These are phyloP conservation scores for Zygotorulaspora chibaensis DNA, from an alignment of 805 yeast genomes.

Conservation along the genomic window DNA sequence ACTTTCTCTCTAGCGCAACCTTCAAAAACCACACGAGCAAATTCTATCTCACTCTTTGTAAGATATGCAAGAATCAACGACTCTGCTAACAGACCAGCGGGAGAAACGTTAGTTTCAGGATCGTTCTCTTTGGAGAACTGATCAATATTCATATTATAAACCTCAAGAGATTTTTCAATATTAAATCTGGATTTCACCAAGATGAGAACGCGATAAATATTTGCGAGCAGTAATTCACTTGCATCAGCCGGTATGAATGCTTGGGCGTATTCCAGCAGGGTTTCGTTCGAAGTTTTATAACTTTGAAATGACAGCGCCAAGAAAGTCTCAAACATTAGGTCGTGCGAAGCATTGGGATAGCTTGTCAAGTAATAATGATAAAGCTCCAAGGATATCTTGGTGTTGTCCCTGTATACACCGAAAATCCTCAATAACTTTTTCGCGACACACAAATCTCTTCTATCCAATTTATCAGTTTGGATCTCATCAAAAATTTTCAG, in stretches of 20 bases:
- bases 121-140: slow-evolving; percentile 36
- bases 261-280: slow-evolving; percentile 39
- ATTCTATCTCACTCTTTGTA: slow-evolving; percentile 47
- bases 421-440: slow-evolving; percentile 18
- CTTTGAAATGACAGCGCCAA: slow-evolving; percentile 41
- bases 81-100: slow-evolving; percentile 44
- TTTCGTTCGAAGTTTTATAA: slow-evolving; percentile 31
- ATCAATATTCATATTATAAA: slow-evolving; percentile 45
- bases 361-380: slow-evolving; percentile 40
- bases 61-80: slow-evolving; percentile 43
- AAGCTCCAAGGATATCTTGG: slow-evolving; percentile 34
- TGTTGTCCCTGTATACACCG: slow-evolving; percentile 20
- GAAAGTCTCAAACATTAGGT: slow-evolving; percentile 40
- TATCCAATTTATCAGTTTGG: slow-evolving; percentile 35
- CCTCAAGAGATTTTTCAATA: slow-evolving; percentile 37
- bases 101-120: slow-evolving; percentile 31
- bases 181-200: slow-evolving; percentile 41
- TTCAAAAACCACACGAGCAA: slow-evolving; percentile 48
- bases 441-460: slow-evolving; percentile 25
- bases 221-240: slow-evolving; percentile 29
- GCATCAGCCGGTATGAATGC: slow-evolving; percentile 30
- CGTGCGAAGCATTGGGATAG: slow-evolving; percentile 39
- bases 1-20: slow-evolving; percentile 41
- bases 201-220: slow-evolving; percentile 40
- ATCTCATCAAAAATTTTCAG: slow-evolving; percentile 25